Conservation (phyloP, 345 rosid genomes). For the Gynandropsis gynandra region DNA sequence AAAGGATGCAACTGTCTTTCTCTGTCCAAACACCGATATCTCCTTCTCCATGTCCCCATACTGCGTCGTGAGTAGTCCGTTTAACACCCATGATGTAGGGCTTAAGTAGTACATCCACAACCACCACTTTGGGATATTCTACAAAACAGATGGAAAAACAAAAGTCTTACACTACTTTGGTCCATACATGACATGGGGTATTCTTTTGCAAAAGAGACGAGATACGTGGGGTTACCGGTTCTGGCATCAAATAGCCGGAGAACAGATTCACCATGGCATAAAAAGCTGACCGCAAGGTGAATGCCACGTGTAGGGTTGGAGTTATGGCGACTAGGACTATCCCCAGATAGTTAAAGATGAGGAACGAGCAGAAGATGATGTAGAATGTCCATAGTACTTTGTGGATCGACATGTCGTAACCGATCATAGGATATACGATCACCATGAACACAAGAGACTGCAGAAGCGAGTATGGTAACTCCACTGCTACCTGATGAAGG, state of each 20-base stretch:
- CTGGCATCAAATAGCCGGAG: slow-evolving; percentile 43
- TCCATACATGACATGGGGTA: neutral
- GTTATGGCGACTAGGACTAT: slow-evolving; percentile 36
- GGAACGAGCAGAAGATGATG: slow-evolving; percentile 37
- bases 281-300: slow-evolving; percentile 23
- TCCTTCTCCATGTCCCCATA: slow-evolving; percentile 28
- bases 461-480: slow-evolving; percentile 36
- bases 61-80: slow-evolving; percentile 23
- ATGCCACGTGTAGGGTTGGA: slow-evolving; percentile 34
- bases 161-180: neutral
- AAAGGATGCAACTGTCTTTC: slow-evolving; percentile 19
- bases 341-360: slow-evolving; percentile 35
- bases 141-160: neutral
- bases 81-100: slow-evolving; percentile 27
- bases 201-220: too few relatives aligned
- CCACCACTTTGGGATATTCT: slow-evolving; percentile 28
- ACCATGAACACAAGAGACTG: slow-evolving; percentile 25
- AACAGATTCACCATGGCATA: slow-evolving; percentile 41
- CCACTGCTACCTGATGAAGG: slow-evolving; percentile 37
- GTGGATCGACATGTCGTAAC: slow-evolving; percentile 28
- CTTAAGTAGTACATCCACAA: slow-evolving; percentile 28
- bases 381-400: slow-evolving; percentile 40
- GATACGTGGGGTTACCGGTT: slow-evolving; percentile 28
- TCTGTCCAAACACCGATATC: slow-evolving; percentile 23
- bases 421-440: slow-evolving; percentile 37